Evolutionary conservation across 805 yeast species (phyloP), one percentile per base, ranked within the genome.

Genomic region (Teunomyces lycoperdinae): DNA sequence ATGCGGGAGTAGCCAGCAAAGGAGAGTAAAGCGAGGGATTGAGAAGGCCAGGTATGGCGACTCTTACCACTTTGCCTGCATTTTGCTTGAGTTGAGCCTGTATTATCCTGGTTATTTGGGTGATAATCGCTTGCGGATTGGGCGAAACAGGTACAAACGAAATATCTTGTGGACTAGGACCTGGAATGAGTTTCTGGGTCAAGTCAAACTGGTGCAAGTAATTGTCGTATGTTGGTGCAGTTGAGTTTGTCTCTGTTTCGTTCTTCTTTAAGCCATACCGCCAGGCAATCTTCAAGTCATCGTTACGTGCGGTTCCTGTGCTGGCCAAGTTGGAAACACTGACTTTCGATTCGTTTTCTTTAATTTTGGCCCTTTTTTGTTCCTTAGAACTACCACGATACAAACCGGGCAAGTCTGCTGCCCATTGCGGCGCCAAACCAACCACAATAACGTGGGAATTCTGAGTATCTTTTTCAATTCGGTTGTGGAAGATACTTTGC

Each of bases 251-350:
- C 8, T 24, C 29, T 10, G n/a, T 28, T 13, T 40, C 34, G 49
- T 58, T 55, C 54, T 59, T 62, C 45, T 59, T 56, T 43, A 77
- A 57, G 0, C 92, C 94, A 60, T 91, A 91, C 58, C 97, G 79
- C 98, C 98, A 91, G 1, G 98, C 97, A 55, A 91, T 91, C 61
- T 84, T 87, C 76, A 91, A 70, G 53, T 85, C 88, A 31, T 47
- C 47, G 5, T 68, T 61, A 9, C 56, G 59, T 39, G 50, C 47
- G 10, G 55, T 46, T 6, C 38, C 42, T 3, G 34, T 44, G 20
- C 44, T 26, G 2, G 80, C 65, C 57, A 85, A 60, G 59, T 87
- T 87, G 28, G 84, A 80, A 3, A 87, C 92, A 48, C 87, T 82
- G 5, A 88, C 60, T 56, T 83, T 80, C 9, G 80, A 70, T 58